phyloP scores from a whole-genome alignment of 2,329 filamentous ascomycete species.

The Sporothrix schenckii region DNA sequence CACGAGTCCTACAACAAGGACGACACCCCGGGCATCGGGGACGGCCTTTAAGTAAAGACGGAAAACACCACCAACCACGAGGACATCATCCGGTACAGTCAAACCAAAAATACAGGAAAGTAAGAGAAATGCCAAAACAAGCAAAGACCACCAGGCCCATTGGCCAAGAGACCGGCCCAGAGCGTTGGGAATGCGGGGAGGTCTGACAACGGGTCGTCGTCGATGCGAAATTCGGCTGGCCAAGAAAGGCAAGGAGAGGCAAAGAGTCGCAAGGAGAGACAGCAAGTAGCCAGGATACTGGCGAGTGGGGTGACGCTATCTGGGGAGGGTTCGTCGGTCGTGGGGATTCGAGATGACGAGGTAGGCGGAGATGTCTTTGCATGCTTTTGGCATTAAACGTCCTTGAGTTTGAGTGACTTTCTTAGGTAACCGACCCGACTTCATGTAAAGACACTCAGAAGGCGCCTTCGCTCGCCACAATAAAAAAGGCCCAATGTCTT shows the following conservation, averaged over 20 bases:
- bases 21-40: neutral
- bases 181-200: slow-evolving; percentile 3
- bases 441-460: neutral
- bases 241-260: neutral
- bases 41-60: slow-evolving; percentile 13
- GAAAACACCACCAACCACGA: slow-evolving; percentile 12
- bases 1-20: neutral
- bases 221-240: slow-evolving; percentile 18
- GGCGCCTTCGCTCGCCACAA: neutral
- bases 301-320: neutral
- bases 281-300: neutral
- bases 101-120: neutral
- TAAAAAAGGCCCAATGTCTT: neutral
- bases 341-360: neutral
- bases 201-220: neutral
- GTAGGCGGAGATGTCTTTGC: neutral
- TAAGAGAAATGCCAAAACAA: neutral
- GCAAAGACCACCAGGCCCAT: neutral
- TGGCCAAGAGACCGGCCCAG: neutral
- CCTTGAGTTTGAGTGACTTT: neutral
- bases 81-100: neutral
- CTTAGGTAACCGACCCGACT: too few relatives aligned
- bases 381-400: neutral
- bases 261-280: too few relatives aligned
- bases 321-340: neutral